Percentiles rank a stretch among this genome's conserved stretches.
These are phyloP conservation scores for Tulasnella sp. DNA, from an alignment of 768 basidiomycete genomes.

Conservation along the genomic window DNA sequence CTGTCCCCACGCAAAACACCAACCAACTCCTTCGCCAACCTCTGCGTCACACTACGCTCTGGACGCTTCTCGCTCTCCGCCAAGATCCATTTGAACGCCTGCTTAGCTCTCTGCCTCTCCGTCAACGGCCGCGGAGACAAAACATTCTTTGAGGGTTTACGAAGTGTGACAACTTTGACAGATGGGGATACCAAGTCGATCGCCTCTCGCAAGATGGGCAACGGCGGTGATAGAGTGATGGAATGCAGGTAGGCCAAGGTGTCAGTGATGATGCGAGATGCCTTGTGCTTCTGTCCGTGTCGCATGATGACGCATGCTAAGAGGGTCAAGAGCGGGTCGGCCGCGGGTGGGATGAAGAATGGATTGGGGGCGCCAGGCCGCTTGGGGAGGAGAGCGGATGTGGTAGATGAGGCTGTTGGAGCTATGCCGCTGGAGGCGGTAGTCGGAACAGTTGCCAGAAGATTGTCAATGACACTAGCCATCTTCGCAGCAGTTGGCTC, in stretches of 20 bases:
- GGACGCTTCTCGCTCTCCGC: constrained; percentile 44
- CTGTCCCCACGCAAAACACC: constrained; percentile 49
- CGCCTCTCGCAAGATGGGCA: constrained; percentile 69
- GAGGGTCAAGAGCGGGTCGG: constrained; percentile 63
- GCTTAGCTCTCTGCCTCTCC: constrained; percentile 67
- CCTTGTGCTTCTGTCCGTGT: constrained; percentile 54
- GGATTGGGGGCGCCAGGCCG: neutral
- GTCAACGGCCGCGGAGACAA: constrained; percentile 58
- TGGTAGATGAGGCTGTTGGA: neutral
- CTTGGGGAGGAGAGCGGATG: neutral
- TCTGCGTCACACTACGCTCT: constrained; percentile 49
- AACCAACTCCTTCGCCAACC: constrained; percentile 72
- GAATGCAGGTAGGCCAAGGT: constrained; percentile 63
- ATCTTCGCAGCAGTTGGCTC: too few species aligned
- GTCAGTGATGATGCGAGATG: constrained; percentile 43
- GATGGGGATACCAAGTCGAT: constrained; percentile 58
- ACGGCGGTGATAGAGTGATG: constrained; percentile 62
- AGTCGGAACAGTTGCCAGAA: too few species aligned
- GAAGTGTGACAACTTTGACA: constrained; percentile 45
- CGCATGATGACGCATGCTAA: constrained; percentile 50
- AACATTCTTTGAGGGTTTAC: constrained; percentile 53
- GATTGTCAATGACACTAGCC: too few species aligned
- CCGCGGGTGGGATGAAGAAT: constrained; percentile 55
- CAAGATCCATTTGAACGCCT: constrained; percentile 62
- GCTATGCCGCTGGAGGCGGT: too few species aligned